Percentiles rank a stretch among this genome's conserved stretches.
Conservation (phyloP, 2,329 filamentous ascomycete species). For the Aspergillus carbonarius region DNA sequence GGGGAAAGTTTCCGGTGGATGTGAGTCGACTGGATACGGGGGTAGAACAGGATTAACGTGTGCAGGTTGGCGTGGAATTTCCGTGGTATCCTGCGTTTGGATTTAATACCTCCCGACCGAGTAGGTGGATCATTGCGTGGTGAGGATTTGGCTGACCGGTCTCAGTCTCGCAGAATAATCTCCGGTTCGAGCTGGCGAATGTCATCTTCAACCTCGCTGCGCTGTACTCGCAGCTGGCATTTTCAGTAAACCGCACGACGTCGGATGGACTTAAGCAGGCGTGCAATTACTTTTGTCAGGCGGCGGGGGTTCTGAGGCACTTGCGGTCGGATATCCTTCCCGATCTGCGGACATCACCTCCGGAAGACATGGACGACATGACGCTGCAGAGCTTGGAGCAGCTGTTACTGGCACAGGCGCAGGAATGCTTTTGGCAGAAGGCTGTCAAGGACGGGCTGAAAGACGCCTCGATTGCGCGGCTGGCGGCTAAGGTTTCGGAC, state of each 20-base stretch:
- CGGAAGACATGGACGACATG: constrained; percentile 91
- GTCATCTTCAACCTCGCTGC: constrained; percentile 90
- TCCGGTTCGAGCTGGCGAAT: constrained; percentile 84
- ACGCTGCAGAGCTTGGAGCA: constrained; percentile 81
- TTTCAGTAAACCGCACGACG: constrained; percentile 72
- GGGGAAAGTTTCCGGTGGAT: constrained; percentile 94
- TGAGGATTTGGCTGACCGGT: neutral
- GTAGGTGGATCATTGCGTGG: constrained; percentile 25
- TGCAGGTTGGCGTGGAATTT: constrained; percentile 86
- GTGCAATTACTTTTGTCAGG: constrained; percentile 84
- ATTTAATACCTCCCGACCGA: constrained; percentile 77
- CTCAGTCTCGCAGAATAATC: constrained; percentile 61
- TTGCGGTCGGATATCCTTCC: constrained; percentile 75
- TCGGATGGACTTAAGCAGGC: constrained; percentile 83
- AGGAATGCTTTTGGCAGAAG: constrained; percentile 98
- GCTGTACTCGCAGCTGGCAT: constrained; percentile 88
- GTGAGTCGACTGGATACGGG: constrained; percentile 47
- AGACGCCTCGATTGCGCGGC: constrained; percentile 85
- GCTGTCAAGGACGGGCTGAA: constrained; percentile 92
- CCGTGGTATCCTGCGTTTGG: constrained; percentile 93
- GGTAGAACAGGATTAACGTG: constrained; percentile 1
- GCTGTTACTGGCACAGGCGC: constrained; percentile 84
- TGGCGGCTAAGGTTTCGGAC: constrained; percentile 88
- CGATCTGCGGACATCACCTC: constrained; percentile 77
- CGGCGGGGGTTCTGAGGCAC: constrained; percentile 79